phyloP scores from a whole-genome alignment of 208 protist genomes.

The Acanthamoeba lenticulata region DNA sequence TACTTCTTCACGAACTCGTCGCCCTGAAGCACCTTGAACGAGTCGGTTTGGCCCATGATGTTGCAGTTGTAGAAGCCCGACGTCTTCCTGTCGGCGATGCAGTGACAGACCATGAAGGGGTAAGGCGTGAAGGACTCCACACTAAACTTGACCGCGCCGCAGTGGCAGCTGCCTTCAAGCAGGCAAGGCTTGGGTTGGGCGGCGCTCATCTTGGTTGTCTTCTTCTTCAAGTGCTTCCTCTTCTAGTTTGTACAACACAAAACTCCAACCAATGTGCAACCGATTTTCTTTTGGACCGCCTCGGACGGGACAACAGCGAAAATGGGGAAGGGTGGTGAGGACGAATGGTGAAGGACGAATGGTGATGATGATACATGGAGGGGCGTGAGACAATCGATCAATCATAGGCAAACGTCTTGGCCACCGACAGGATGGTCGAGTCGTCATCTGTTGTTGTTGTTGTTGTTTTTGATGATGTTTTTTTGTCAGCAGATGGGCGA shows the following conservation, averaged over 20 bases:
- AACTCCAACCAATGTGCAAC: no score
- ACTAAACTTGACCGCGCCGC: neutral
- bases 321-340: no score
- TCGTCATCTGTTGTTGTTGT: constrained; percentile 3
- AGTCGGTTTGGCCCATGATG: neutral
- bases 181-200: neutral
- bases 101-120: neutral
- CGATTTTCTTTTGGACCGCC: no score
- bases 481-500: no score
- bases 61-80: neutral
- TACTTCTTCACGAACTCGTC: neutral
- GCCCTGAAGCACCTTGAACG: neutral
- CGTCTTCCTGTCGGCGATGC: neutral
- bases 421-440: neutral
- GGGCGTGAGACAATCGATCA: no score
- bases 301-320: no score
- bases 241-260: no score
- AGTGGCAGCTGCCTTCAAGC: neutral
- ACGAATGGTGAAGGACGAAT: no score
- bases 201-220: neutral
- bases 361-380: no score
- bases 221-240: no score
- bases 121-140: neutral
- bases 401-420: constrained; percentile 15
- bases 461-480: no score